Evolutionary conservation across 202 grass and related monocot genomes (phyloP).

Genomic region (Saccharum hybrid): DNA sequence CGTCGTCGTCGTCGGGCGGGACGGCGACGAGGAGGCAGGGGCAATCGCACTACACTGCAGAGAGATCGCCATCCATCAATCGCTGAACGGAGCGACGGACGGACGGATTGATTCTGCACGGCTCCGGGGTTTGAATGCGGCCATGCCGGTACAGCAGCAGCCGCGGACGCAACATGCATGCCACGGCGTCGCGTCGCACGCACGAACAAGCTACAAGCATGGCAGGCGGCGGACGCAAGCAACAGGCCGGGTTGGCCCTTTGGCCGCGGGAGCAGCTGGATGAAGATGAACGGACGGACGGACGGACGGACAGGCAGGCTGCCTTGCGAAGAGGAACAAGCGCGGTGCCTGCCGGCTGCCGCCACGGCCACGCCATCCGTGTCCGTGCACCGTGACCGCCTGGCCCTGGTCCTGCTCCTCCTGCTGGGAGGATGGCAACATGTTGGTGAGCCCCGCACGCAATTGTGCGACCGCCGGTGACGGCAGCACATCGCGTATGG

Average conservation of each 20-base stretch:
- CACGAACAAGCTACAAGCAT: background rate
- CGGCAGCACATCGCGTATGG: no score
- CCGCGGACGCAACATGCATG: constrained; percentile 5
- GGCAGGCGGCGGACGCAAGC: constrained; percentile 13
- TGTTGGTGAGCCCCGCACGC: no score
- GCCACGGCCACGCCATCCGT: no score
- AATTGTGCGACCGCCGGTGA: no score
- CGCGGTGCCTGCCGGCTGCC: background rate
- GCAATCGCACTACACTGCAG: background rate
- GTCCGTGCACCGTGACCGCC: no score
- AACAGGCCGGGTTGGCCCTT: background rate
- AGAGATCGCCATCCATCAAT: constrained; percentile 10
- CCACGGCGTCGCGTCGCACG: background rate
- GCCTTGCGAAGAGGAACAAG: background rate
- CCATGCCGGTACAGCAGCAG: background rate
- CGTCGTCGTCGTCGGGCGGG: background rate
- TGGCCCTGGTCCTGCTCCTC: no score
- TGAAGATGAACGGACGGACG: no score
- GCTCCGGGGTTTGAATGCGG: constrained; percentile 7
- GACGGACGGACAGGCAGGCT: background rate
- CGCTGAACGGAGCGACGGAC: background rate
- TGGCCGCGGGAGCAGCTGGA: background rate
- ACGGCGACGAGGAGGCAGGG: background rate
- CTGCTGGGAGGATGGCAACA: no score
- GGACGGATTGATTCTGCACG: constrained; percentile 22